Conservation (phyloP, 2,329 filamentous ascomycete genomes). For the Alternaria sp. region DNA sequence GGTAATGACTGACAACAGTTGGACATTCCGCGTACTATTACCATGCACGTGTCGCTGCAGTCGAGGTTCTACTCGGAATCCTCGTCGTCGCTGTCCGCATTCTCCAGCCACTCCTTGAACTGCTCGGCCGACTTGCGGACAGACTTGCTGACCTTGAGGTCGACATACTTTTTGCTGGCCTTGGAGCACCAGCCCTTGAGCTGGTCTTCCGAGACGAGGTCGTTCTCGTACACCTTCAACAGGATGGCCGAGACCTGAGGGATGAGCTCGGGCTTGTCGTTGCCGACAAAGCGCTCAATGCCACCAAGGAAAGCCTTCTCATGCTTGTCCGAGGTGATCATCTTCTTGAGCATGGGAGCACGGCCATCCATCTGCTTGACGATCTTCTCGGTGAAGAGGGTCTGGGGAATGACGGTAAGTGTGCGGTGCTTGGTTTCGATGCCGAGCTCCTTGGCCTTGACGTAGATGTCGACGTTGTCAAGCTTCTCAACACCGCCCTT, state of each 20-base stretch:
- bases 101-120: conserved; percentile 88
- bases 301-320: conserved; percentile 95
- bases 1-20: conserved; percentile 14
- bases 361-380: conserved; percentile 85
- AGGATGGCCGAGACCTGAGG: conserved; percentile 83
- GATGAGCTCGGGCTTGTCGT: conserved; percentile 80
- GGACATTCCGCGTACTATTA: conserved; percentile 7
- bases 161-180: conserved; percentile 98
- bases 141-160: conserved; percentile 87
- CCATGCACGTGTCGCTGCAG: not conserved
- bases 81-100: conserved; percentile 71
- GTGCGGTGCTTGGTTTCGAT: conserved; percentile 96
- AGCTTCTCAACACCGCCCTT: conserved; percentile 77
- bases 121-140: conserved; percentile 93
- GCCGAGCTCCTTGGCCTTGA: conserved; percentile 95
- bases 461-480: conserved; percentile 87
- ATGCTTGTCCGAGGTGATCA: conserved; percentile 89
- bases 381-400: conserved; percentile 90
- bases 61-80: conserved; percentile 33
- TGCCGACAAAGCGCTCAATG: conserved; percentile 89
- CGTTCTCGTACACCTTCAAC: conserved; percentile 87
- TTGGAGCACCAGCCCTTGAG: conserved; percentile 91
- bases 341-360: conserved; percentile 86
- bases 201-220: conserved; percentile 86
- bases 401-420: conserved; percentile 88